Evolutionary conservation across 1,284 basidiomycete genomes (phyloP), one percentile per base, ranked within the genome.

Genomic region (Ustilago vetiveriae): DNA sequence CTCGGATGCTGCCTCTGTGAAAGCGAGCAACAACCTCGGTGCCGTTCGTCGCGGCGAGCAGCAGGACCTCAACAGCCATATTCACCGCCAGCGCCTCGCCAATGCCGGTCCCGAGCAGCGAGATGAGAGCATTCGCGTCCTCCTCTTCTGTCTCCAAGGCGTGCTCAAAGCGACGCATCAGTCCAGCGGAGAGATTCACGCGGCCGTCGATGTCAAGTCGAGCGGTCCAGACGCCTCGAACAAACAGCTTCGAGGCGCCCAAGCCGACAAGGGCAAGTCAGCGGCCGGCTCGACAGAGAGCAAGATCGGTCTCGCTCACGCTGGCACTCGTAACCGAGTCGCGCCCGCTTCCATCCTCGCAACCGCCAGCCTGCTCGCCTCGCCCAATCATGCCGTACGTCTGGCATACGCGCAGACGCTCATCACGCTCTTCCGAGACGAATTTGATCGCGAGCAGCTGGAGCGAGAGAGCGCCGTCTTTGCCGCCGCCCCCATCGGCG

Each of bases 71-170:
- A 59, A 53, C 49, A 58, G 52, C 33, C 67, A 70, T 36, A 37
- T 70, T 27, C 62, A 66, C n/a, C 57, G 54, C 21, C 62, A 71
- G 47, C 62, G 68, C 48, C 85, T 68, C 36, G 59, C 64, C 45
- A 67, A 48, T 24, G 55, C 64, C 6, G 50, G 71, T 14, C 62
- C 68, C 84, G 51, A 86, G 89, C 67, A 76, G 45, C 64, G 69
- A 45, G 85, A 87, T 22, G 88, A 90, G 78, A 90, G 90, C 29
- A 86, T 94, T 53, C 88, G 90, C 29, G 88, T 86, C 72, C 85
- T 92, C 21, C 82, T 93, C 33, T 86, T 88, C n/a, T 88, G 88
- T 4, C 84, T 93, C 22, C 82, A 88, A 1, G 89, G 89, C 9
- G 86, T 94, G n/a, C 86, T 92, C 27, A 85, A 86, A 43, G 85